A percentile compares a stretch with the other conserved stretches of the same genome.
Evolutionary conservation across 1,284 basidiomycete species (phyloP).

Genomic region (Austroboletus niveus): DNA sequence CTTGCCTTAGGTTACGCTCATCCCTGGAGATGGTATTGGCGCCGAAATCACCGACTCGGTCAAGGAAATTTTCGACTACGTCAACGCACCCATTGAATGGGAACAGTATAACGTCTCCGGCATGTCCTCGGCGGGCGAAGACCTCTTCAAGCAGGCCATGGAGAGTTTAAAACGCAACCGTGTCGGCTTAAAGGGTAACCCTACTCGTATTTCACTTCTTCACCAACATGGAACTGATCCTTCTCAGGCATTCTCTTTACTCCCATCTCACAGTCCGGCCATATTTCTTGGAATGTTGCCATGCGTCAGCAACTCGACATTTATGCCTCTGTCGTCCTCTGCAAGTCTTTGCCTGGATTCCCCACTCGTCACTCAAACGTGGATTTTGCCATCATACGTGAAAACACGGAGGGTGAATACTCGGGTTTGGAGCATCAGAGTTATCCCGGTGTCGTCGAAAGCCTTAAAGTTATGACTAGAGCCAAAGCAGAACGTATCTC

Average conservation of each 20-base stretch:
- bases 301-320: constrained; percentile 99
- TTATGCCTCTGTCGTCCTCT: constrained; percentile 96
- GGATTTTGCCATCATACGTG: constrained; percentile 99
- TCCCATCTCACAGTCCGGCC: constrained; percentile 92
- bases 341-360: constrained; percentile 98
- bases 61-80: constrained; percentile 97
- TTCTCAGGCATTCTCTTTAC: constrained; percentile 93
- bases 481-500: constrained; percentile 96
- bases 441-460: constrained; percentile 98
- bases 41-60: constrained; percentile 97
- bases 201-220: neutral
- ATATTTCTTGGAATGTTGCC: constrained; percentile 99
- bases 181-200: constrained; percentile 93
- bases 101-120: constrained; percentile 98
- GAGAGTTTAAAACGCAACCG: constrained; percentile 95
- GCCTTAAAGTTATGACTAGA: constrained; percentile 95
- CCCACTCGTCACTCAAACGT: constrained; percentile 96
- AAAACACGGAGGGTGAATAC: constrained; percentile 99
- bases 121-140: constrained; percentile 91
- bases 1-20: constrained; percentile 75
- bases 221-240: neutral
- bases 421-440: constrained; percentile 98
- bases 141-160: constrained; percentile 96
- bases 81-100: constrained; percentile 99
- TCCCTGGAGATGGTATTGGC: constrained; percentile 97